These are phyloP conservation scores for Camelina sativa DNA, from an alignment of 345 rosid genomes.

Conservation along the genomic window DNA sequence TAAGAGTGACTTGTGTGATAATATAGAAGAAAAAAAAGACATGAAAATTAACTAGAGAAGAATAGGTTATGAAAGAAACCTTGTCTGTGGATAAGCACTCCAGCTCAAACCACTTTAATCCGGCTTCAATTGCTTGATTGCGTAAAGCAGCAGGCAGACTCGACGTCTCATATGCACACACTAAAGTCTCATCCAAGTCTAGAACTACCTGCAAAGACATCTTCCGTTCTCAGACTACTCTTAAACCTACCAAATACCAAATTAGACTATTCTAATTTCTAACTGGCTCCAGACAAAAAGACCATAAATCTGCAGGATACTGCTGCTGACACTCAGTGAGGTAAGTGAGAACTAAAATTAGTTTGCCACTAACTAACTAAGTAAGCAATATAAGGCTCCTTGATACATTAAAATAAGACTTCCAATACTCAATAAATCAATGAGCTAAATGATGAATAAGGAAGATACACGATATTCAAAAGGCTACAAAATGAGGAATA, in stretches of 20 bases:
- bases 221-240: conserved; percentile 23
- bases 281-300: not conserved
- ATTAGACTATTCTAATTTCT: not conserved
- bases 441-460: not conserved
- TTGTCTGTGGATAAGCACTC: conserved; percentile 92
- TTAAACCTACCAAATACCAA: conserved; percentile 4
- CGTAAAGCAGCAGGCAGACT: conserved; percentile 71
- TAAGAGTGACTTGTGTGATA: conserved; percentile 46
- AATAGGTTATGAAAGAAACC: conserved; percentile 50
- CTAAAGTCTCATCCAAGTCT: conserved; percentile 96
- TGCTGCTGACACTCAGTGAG: conserved; percentile 10
- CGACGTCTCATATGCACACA: conserved; percentile 89
- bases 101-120: conserved; percentile 87
- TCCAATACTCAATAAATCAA: not conserved
- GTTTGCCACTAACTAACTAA: not conserved
- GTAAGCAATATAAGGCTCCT: conserved; percentile 7
- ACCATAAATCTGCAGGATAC: not conserved
- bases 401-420: not conserved
- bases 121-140: conserved; percentile 73
- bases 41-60: not conserved
- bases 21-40: not conserved
- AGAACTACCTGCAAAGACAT: conserved; percentile 79
- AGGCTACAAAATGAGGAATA: not conserved
- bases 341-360: not conserved
- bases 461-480: not conserved